Conservation (phyloP, 2,329 filamentous ascomycete genomes). For the Lecanicillium sp. region DNA sequence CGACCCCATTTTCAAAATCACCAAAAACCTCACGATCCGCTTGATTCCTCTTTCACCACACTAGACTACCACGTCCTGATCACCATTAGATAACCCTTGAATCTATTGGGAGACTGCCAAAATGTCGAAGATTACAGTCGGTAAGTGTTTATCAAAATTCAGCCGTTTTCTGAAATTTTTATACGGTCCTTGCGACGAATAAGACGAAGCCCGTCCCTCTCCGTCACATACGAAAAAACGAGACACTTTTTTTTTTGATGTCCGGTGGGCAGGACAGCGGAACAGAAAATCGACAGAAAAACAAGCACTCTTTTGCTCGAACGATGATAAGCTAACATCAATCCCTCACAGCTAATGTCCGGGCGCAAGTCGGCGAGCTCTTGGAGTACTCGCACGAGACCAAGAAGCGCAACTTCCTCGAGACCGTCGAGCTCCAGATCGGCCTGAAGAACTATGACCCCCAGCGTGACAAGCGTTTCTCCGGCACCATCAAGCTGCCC, state of each 20-base stretch:
- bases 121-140: constrained; percentile 83
- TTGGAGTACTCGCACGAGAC: constrained; percentile 89
- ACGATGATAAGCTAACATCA: background rate
- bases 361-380: constrained; percentile 85
- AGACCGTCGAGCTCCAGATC: constrained; percentile 88
- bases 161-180: background rate
- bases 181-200: too few relatives aligned
- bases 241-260: too few relatives aligned
- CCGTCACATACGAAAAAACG: too few relatives aligned
- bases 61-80: constrained; percentile 28
- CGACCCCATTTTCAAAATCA: constrained; percentile 15
- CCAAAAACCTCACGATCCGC: constrained; percentile 13
- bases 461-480: constrained; percentile 99
- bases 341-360: constrained; percentile 64
- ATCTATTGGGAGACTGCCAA: constrained; percentile 83
- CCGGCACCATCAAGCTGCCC: constrained; percentile 93
- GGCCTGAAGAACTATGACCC: constrained; percentile 99
- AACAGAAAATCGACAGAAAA: too few relatives aligned
- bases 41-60: constrained; percentile 13
- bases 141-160: constrained; percentile 28
- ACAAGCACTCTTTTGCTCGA: background rate
- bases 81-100: constrained; percentile 61
- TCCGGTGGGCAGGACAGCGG: too few relatives aligned
- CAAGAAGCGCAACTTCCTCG: constrained; percentile 98
- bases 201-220: too few relatives aligned